Evolutionary conservation across 805 yeast species (phyloP).

Genomic region (Candida mattraensis): DNA sequence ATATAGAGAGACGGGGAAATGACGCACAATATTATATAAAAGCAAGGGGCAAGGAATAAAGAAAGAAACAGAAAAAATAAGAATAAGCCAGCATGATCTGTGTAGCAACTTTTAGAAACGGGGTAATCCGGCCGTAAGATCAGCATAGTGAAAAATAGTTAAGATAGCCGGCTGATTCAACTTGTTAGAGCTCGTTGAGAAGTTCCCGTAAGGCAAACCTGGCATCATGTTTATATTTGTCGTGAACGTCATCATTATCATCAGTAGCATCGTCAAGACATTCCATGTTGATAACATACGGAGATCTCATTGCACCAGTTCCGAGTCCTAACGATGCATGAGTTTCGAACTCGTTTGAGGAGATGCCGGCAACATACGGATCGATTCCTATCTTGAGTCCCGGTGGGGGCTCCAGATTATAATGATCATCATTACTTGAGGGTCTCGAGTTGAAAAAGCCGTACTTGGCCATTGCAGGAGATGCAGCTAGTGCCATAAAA

Average conservation of each 20-base stretch:
- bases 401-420: conserved; percentile 18
- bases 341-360: conserved; percentile 28
- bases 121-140: too few species aligned
- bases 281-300: conserved; percentile 10
- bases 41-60: too few species aligned
- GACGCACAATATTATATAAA: too few species aligned
- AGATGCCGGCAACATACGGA: conserved; percentile 31
- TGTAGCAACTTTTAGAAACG: too few species aligned
- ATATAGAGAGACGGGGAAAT: too few species aligned
- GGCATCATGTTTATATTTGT: conserved; percentile 23
- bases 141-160: not conserved
- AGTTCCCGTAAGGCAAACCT: conserved; percentile 29
- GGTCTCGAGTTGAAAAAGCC: conserved; percentile 4
- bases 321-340: conserved; percentile 11
- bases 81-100: too few species aligned
- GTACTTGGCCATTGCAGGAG: conserved; percentile 4
- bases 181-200: conserved; percentile 21
- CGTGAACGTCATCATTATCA: conserved; percentile 4
- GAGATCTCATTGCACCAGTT: conserved; percentile 13
- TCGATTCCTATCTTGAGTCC: conserved; percentile 30
- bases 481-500: conserved; percentile 7
- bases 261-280: conserved; percentile 9
- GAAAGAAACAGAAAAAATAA: not conserved
- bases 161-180: not conserved
- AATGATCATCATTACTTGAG: conserved; percentile 2